Evolutionary conservation across 805 yeast genomes (phyloP).

Genomic region (Metschnikowia colocasiae): DNA sequence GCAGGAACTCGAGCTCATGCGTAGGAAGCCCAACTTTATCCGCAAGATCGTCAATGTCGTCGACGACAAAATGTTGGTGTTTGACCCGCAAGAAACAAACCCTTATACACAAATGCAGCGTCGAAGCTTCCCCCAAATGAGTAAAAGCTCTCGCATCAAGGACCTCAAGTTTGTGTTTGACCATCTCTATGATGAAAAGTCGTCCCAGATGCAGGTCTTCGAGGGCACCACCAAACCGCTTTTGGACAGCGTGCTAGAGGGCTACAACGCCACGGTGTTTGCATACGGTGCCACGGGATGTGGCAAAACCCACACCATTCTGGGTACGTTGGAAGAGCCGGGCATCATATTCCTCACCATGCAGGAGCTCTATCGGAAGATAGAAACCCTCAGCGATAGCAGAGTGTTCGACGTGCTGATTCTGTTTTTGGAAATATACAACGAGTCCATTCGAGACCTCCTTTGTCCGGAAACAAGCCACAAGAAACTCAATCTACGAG

Average conservation of each 20-base stretch:
- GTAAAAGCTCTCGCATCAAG: slow-evolving; percentile 45
- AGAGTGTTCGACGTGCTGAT: slow-evolving; percentile 58
- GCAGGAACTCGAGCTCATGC: slow-evolving; percentile 8
- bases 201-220: slow-evolving; percentile 68
- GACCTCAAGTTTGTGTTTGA: slow-evolving; percentile 86
- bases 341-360: slow-evolving; percentile 79
- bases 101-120: slow-evolving; percentile 53
- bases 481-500: slow-evolving; percentile 59
- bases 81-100: slow-evolving; percentile 76
- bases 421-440: slow-evolving; percentile 83
- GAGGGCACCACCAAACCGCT: slow-evolving; percentile 64
- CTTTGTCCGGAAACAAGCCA: slow-evolving; percentile 51
- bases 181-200: slow-evolving; percentile 61
- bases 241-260: slow-evolving; percentile 72
- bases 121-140: slow-evolving; percentile 38
- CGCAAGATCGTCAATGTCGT: slow-evolving; percentile 74
- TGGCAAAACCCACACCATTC: slow-evolving; percentile 92
- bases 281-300: slow-evolving; percentile 98
- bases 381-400: slow-evolving; percentile 53
- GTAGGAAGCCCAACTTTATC: slow-evolving; percentile 45
- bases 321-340: slow-evolving; percentile 69
- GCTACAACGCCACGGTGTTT: slow-evolving; percentile 86
- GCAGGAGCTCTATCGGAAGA: slow-evolving; percentile 64
- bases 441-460: slow-evolving; percentile 82
- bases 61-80: slow-evolving; percentile 80